Conservation (phyloP, 2,329 filamentous ascomycete genomes). For the Penicillium sp. region DNA sequence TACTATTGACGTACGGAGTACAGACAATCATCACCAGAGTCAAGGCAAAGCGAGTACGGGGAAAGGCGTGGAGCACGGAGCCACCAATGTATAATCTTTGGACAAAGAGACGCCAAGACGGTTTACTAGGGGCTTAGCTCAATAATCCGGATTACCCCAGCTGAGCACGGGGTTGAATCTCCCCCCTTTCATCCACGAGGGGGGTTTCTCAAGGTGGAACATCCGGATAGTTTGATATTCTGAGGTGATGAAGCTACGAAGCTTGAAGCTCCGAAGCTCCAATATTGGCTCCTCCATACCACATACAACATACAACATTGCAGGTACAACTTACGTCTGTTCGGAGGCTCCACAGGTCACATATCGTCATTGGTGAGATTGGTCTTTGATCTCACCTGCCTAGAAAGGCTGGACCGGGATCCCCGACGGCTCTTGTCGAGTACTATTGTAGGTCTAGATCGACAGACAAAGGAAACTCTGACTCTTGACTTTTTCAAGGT, state of each 20-base stretch:
- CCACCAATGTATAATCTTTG: neutral
- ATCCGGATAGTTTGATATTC: neutral
- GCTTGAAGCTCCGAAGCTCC: neutral
- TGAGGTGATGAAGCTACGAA: neutral
- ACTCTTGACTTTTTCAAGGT: neutral
- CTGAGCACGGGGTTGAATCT: neutral
- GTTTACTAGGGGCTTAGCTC: neutral
- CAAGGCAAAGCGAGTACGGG: neutral
- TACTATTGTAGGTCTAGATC: neutral
- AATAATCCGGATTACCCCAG: neutral
- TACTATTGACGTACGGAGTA: neutral
- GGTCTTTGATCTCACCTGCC: neutral
- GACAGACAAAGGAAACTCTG: neutral
- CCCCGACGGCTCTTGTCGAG: neutral
- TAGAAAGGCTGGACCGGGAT: neutral
- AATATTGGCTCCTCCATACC: neutral
- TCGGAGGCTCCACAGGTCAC: neutral
- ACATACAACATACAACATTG: neutral
- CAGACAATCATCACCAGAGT: neutral
- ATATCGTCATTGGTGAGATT: neutral
- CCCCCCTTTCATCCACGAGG: neutral
- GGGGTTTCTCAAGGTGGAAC: neutral
- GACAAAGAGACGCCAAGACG: slow-evolving; percentile 1
- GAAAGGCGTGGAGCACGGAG: neutral
- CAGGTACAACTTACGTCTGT: neutral